Conservation (phyloP, 495 filamentous ascomycete genomes). For the Penicillium coffeae region DNA sequence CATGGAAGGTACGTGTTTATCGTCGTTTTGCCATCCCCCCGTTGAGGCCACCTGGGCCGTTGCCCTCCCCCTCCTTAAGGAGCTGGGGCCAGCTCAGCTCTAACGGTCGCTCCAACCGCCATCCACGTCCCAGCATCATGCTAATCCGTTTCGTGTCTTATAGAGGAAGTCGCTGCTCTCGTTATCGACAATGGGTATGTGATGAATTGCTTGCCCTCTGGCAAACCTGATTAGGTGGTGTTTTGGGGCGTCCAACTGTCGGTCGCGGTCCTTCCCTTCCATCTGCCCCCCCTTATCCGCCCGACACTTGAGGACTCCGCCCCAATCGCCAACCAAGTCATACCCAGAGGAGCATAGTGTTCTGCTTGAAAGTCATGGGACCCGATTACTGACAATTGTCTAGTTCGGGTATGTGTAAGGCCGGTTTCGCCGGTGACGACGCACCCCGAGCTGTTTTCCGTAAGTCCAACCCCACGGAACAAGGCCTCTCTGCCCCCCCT, state of each 20-base stretch:
- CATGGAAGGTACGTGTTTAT: constrained; percentile 71
- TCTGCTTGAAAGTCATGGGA: constrained; percentile 1
- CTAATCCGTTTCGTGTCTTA: constrained; percentile 52
- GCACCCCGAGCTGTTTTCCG: constrained; percentile 99
- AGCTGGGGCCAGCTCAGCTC: constrained; percentile 1
- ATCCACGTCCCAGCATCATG: constrained; percentile 6
- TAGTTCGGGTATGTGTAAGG: constrained; percentile 99
- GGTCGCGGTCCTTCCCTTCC: constrained; percentile 25
- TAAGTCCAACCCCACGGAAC: constrained; percentile 61
- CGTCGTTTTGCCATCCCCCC: not conserved
- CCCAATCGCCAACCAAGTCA: constrained; percentile 15
- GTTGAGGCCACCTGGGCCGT: constrained; percentile 36
- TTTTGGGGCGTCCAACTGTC: constrained; percentile 18
- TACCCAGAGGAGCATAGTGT: not conserved
- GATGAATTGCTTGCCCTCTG: constrained; percentile 14
- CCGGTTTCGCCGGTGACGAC: constrained; percentile 99
- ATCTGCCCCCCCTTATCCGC: constrained; percentile 15
- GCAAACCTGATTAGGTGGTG: constrained; percentile 19
- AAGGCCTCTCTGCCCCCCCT: constrained; percentile 14
- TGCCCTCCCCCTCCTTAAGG: constrained; percentile 17
- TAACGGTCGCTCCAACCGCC: not conserved
- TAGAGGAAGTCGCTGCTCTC: constrained; percentile 99
- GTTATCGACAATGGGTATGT: constrained; percentile 99
- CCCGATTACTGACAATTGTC: constrained; percentile 45
- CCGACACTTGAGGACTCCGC: constrained; percentile 10